Evolutionary conservation across 192 early-diverging fungal genomes (phyloP).

Genomic region (Backusella mclennaniae): DNA sequence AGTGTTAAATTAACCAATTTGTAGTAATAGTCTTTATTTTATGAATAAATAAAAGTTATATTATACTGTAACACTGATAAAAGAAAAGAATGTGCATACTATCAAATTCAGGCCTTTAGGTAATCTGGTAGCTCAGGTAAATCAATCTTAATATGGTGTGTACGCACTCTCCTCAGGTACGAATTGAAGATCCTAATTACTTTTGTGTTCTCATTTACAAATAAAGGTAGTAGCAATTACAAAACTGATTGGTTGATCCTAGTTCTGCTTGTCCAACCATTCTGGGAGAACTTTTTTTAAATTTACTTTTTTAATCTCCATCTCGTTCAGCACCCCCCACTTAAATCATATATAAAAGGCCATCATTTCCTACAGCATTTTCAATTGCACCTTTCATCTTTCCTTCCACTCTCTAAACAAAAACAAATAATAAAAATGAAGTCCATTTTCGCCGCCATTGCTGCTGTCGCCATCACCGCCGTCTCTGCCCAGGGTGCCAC

Average conservation of each 20-base stretch:
- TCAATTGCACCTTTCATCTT: slow-evolving; percentile 1
- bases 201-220: background rate
- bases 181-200: slow-evolving; percentile 4
- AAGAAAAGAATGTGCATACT: background rate
- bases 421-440: slow-evolving; percentile 10
- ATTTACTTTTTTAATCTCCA: slow-evolving; percentile 2
- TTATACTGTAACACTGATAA: slow-evolving; percentile 4
- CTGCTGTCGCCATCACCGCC: slow-evolving; percentile 11
- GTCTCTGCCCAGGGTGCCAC: slow-evolving; percentile 20
- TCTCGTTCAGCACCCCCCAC: background rate
- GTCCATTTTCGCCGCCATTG: background rate
- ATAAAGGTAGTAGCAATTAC: background rate
- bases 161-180: slow-evolving; percentile 1
- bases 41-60: background rate
- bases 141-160: slow-evolving; percentile 4
- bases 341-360: slow-evolving; percentile 3
- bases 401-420: slow-evolving; percentile 4
- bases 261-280: slow-evolving; percentile 1
- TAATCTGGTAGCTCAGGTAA: background rate
- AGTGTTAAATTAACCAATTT: background rate
- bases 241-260: background rate
- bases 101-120: background rate
- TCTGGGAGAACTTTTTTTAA: slow-evolving; percentile 9
- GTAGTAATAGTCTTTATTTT: no score
- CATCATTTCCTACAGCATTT: background rate